These are phyloP conservation scores for Fusarium sp. DNA, from an alignment of 2,329 filamentous ascomycete species.

Conservation along the genomic window DNA sequence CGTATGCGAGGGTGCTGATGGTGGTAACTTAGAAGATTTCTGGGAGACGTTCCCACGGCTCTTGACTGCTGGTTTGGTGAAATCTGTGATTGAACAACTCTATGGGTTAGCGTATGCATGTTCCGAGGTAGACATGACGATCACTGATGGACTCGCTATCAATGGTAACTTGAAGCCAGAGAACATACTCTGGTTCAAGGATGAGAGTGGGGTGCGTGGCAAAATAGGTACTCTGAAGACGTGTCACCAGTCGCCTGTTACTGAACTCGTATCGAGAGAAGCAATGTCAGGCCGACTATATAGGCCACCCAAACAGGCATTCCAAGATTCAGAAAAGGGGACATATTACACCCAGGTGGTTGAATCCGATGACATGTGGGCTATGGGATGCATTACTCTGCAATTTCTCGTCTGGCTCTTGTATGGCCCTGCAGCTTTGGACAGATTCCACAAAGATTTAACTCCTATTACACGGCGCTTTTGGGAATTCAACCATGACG, in stretches of 20 bases:
- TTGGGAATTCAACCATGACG: background rate
- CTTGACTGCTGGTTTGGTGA: background rate
- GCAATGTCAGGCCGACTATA: background rate
- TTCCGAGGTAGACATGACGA: fast-evolving
- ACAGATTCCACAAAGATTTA: background rate
- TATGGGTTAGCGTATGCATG: background rate
- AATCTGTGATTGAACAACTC: background rate
- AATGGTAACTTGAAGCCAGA: background rate
- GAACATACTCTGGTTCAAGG: background rate
- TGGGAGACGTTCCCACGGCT: background rate
- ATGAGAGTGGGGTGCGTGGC: fast-evolving
- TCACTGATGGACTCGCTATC: background rate
- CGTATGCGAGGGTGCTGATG: background rate
- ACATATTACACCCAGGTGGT: no score
- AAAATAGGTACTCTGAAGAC: background rate
- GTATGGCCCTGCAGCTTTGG: background rate
- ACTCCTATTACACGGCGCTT: background rate
- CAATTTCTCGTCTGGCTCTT: background rate
- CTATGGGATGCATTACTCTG: background rate
- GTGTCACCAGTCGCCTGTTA: background rate
- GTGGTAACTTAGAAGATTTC: background rate
- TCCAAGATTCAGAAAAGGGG: no score
- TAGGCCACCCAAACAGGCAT: background rate
- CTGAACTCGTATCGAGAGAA: background rate
- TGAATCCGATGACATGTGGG: background rate